phyloP scores from a whole-genome alignment of 805 yeast species.

The Debaryomyces maramus region DNA sequence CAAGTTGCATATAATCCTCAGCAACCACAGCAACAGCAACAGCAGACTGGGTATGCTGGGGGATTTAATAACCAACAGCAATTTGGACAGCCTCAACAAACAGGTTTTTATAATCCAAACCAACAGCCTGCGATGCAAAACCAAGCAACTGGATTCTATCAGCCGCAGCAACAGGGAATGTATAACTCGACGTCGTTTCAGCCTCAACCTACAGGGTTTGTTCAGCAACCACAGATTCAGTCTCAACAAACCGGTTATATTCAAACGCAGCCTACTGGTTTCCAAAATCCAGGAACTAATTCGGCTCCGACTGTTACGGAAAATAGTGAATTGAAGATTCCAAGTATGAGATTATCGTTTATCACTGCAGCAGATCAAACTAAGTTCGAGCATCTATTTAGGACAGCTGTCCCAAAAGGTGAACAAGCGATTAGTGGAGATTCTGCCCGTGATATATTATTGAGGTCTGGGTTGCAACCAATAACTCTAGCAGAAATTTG shows the following conservation, averaged over 20 bases:
- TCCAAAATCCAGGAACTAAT: slow-evolving; percentile 39
- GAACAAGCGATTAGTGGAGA: slow-evolving; percentile 69
- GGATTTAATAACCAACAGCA: slow-evolving; percentile 28
- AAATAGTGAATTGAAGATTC: slow-evolving; percentile 63
- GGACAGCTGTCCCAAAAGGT: slow-evolving; percentile 72
- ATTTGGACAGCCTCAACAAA: slow-evolving; percentile 33
- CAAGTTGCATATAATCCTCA: slow-evolving; percentile 21
- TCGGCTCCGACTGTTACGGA: slow-evolving; percentile 34
- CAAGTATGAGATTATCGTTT: slow-evolving; percentile 77
- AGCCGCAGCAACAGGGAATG: slow-evolving; percentile 17
- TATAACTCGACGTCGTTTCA: slow-evolving; percentile 15
- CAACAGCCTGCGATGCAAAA: slow-evolving; percentile 33
- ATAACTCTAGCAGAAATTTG: slow-evolving; percentile 80
- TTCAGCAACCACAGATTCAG: slow-evolving; percentile 19
- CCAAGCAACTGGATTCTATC: slow-evolving; percentile 19
- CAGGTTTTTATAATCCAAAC: slow-evolving; percentile 44
- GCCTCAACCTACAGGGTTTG: slow-evolving; percentile 20
- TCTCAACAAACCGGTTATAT: slow-evolving; percentile 39
- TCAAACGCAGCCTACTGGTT: slow-evolving; percentile 49
- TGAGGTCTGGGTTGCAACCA: slow-evolving; percentile 78
- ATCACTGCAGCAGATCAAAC: slow-evolving; percentile 82
- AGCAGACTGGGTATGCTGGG: slow-evolving; percentile 19
- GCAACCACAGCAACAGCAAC: slow-evolving; percentile 11
- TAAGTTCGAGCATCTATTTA: slow-evolving; percentile 80
- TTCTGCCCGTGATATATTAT: slow-evolving; percentile 73